Conservation (phyloP, 2,329 filamentous ascomycete genomes). For the Epichloe coenophiala region DNA sequence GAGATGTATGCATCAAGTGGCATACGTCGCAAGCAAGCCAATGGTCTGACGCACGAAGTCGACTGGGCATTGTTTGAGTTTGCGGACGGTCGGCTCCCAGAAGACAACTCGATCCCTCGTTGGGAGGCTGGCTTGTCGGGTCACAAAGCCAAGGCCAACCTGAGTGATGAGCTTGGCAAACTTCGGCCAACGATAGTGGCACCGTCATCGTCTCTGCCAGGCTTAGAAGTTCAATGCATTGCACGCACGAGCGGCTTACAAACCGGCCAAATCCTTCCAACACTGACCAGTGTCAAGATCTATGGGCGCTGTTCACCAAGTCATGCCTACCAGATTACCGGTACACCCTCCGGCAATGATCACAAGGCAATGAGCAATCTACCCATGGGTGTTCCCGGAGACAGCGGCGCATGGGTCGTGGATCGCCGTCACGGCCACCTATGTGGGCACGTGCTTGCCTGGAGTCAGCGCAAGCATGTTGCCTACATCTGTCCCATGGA, state of each 20-base stretch:
- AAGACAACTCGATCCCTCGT: slow-evolving; percentile 53
- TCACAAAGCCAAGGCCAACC: slow-evolving; percentile 5
- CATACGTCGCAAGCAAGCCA: slow-evolving; percentile 59
- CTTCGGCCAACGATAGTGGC: slow-evolving; percentile 45
- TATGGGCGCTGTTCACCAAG: slow-evolving; percentile 72
- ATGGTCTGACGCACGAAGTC: slow-evolving; percentile 73
- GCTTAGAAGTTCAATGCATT: slow-evolving; percentile 72
- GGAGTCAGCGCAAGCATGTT: slow-evolving; percentile 64
- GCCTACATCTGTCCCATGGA: slow-evolving; percentile 97
- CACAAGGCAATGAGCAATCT: slow-evolving; percentile 10
- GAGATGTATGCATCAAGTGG: slow-evolving; percentile 83
- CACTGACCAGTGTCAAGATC: slow-evolving; percentile 75
- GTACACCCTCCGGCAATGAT: slow-evolving; percentile 14
- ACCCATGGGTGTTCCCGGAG: slow-evolving; percentile 61
- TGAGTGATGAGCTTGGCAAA: slow-evolving; percentile 17
- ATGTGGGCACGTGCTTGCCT: slow-evolving; percentile 83
- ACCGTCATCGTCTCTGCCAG: slow-evolving; percentile 49
- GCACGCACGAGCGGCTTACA: slow-evolving; percentile 78
- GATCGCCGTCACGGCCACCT: slow-evolving; percentile 66
- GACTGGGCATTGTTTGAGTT: slow-evolving; percentile 92
- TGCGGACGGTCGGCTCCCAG: slow-evolving; percentile 53
- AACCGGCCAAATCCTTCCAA: slow-evolving; percentile 61
- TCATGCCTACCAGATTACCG: slow-evolving; percentile 50
- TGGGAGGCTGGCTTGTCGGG: slow-evolving; percentile 7
- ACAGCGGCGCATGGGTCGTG: slow-evolving; percentile 88